Conservation (phyloP, 495 filamentous ascomycete genomes). For the Copromyces sp. region DNA sequence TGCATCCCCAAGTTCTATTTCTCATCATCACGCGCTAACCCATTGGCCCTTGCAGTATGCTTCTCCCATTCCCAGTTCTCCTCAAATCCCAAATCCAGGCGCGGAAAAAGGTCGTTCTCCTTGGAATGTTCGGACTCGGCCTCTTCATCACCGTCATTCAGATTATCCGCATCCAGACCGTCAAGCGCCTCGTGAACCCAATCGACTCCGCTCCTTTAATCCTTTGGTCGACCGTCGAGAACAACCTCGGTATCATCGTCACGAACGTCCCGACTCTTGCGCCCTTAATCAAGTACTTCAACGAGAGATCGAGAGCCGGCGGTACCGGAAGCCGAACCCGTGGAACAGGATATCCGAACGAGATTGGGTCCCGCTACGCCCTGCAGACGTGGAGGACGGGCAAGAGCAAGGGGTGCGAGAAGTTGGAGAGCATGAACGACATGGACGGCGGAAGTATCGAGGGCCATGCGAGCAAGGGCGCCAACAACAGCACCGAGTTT, state of each 20-base stretch:
- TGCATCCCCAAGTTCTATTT: neutral
- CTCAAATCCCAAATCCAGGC: constrained; percentile 29
- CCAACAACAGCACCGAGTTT: constrained; percentile 12
- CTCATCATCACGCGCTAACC: neutral
- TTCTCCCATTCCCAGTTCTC: constrained; percentile 42
- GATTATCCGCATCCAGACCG: constrained; percentile 43
- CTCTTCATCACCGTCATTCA: constrained; percentile 46
- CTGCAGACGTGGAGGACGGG: constrained; percentile 13
- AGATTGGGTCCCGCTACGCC: constrained; percentile 12
- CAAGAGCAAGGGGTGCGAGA: constrained; percentile 6
- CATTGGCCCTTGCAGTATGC: constrained; percentile 22
- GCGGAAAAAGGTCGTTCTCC: constrained; percentile 32
- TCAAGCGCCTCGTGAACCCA: constrained; percentile 32
- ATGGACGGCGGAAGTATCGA: constrained; percentile 13
- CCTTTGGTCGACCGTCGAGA: constrained; percentile 44
- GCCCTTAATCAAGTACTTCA: constrained; percentile 37
- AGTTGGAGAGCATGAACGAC: constrained; percentile 14
- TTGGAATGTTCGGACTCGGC: constrained; percentile 39
- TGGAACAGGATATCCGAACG: constrained; percentile 37
- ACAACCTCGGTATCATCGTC: constrained; percentile 41
- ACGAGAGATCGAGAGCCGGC: constrained; percentile 12
- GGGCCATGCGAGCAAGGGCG: constrained; percentile 7
- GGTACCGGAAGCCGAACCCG: constrained; percentile 16
- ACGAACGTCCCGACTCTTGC: constrained; percentile 41
- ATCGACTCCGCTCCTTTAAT: constrained; percentile 37